Conservation (phyloP, 202 grass and related monocot genomes). For the Brachypodium distachyon region DNA sequence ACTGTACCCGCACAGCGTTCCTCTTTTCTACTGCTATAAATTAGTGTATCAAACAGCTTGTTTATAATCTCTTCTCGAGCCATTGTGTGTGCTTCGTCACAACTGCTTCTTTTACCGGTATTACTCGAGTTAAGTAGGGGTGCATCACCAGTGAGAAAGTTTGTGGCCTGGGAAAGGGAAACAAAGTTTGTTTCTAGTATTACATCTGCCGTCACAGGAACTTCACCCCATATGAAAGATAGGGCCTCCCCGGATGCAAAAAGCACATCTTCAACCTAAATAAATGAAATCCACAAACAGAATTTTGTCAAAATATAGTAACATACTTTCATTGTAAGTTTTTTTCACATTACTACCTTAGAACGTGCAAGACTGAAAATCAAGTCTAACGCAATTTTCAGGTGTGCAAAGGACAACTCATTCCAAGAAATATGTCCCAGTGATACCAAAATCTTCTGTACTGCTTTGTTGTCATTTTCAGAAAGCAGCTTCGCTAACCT, state of each 20-base stretch:
- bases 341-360: constrained; percentile 43
- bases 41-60: constrained; percentile 72
- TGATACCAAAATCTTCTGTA: constrained; percentile 86
- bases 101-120: constrained; percentile 37
- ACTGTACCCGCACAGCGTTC: constrained; percentile 88
- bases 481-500: constrained; percentile 70
- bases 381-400: constrained; percentile 69
- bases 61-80: constrained; percentile 70
- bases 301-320: constrained; percentile 13
- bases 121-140: constrained; percentile 25
- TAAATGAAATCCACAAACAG: constrained; percentile 9
- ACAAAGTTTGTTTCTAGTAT: constrained; percentile 80
- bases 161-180: constrained; percentile 83
- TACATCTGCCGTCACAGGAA: constrained; percentile 67
- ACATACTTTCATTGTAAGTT: background rate
- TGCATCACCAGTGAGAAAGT: constrained; percentile 72
- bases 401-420: constrained; percentile 68
- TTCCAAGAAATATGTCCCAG: constrained; percentile 89
- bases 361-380: constrained; percentile 87
- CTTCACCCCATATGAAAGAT: constrained; percentile 95
- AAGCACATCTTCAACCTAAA: constrained; percentile 91
- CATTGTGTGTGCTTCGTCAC: constrained; percentile 47
- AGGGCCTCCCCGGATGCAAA: constrained; percentile 89
- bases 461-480: constrained; percentile 85
- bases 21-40: constrained; percentile 96